Evolutionary conservation across 2,329 filamentous ascomycete genomes (phyloP).

Genomic region (Calycina marina): DNA sequence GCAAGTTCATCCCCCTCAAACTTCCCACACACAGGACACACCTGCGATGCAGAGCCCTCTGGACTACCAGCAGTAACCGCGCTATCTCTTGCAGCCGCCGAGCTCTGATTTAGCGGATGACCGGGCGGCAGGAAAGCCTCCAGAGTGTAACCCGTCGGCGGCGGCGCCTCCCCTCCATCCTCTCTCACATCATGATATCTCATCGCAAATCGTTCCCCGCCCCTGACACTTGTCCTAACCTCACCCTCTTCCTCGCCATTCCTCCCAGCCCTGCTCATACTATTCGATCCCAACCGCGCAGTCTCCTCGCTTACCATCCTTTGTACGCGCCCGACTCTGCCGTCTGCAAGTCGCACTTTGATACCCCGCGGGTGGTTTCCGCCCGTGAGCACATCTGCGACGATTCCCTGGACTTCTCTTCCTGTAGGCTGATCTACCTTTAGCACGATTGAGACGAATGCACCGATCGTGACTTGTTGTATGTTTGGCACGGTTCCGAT

Average conservation of each 20-base stretch:
- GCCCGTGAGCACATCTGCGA: slow-evolving; percentile 18
- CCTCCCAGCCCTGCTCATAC: slow-evolving; percentile 10
- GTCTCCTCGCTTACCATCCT: slow-evolving; percentile 14
- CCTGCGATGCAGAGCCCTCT: not conserved
- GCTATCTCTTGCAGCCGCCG: too few species aligned
- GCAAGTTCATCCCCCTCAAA: slow-evolving; percentile 20
- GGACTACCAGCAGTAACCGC: not conserved
- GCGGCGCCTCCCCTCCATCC: slow-evolving; percentile 2
- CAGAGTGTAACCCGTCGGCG: not conserved
- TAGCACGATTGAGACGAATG: slow-evolving; percentile 19
- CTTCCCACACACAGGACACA: slow-evolving; percentile 19
- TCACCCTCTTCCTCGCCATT: slow-evolving; percentile 6
- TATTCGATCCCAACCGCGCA: slow-evolving; percentile 5
- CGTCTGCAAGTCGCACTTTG: slow-evolving; percentile 20
- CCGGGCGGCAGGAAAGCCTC: slow-evolving; percentile 1
- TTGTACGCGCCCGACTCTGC: slow-evolving; percentile 20
- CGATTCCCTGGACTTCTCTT: slow-evolving; percentile 16
- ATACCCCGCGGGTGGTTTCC: slow-evolving; percentile 21
- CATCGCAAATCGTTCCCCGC: not conserved
- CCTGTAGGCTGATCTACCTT: slow-evolving; percentile 21
- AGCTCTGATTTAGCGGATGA: not conserved
- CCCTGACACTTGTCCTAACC: not conserved
- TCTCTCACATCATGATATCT: slow-evolving; percentile 12
- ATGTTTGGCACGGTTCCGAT: slow-evolving; percentile 12
- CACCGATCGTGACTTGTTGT: slow-evolving; percentile 13